phyloP scores from a whole-genome alignment of 202 grass and related monocot species.

The Hordeum pubiflorum region DNA sequence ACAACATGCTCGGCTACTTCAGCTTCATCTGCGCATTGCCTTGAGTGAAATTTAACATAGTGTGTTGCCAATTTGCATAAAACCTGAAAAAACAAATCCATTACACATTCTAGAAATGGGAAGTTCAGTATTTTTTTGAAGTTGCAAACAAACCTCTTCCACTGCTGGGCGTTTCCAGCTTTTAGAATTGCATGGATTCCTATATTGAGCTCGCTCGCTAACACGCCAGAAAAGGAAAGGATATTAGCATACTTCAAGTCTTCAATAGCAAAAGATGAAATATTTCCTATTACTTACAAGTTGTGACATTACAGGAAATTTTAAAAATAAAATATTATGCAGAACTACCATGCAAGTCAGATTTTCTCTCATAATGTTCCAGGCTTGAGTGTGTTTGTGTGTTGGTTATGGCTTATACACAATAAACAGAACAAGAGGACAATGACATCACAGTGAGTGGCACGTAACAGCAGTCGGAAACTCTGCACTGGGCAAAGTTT shows the following conservation, averaged over 20 bases:
- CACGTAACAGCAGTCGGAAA: neutral
- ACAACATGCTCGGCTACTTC: conserved; percentile 86
- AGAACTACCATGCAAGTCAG: neutral
- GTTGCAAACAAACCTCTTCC: conserved; percentile 51
- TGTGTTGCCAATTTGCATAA: conserved; percentile 71
- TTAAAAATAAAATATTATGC: neutral
- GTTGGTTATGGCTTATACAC: neutral
- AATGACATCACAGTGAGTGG: neutral
- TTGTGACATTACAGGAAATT: neutral
- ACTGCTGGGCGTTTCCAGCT: conserved; percentile 62
- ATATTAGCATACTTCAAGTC: neutral
- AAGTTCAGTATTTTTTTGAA: neutral
- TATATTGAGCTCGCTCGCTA: conserved; percentile 76
- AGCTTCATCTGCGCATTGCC: conserved; percentile 84
- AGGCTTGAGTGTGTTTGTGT: neutral
- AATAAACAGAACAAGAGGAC: neutral
- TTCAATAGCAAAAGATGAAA: neutral
- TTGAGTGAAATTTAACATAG: conserved; percentile 68
- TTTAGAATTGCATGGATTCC: conserved; percentile 45
- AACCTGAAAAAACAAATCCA: conserved; percentile 31
- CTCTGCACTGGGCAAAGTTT: neutral
- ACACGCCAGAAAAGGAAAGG: neutral
- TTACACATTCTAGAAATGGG: conserved; percentile 20
- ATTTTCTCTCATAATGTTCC: neutral
- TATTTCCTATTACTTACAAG: neutral